Evolutionary conservation across 2,329 filamentous ascomycete genomes (phyloP).

Genomic region (Hirsutella minnesotensis): DNA sequence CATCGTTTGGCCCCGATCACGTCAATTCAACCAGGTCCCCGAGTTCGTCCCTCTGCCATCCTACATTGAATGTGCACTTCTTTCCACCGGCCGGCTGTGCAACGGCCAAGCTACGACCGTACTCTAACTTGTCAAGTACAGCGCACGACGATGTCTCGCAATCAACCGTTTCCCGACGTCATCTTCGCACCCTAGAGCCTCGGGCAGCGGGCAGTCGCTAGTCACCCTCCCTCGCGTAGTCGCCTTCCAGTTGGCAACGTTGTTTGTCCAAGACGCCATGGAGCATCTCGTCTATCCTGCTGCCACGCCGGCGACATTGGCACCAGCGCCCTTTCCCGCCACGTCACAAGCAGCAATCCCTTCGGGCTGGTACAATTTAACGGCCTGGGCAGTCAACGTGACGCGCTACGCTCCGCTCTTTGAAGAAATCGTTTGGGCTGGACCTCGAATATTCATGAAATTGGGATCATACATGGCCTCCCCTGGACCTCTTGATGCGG

Average conservation of each 20-base stretch:
- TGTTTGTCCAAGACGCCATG: not conserved
- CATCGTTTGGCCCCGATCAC: too few relatives aligned
- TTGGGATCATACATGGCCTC: constrained; percentile 51
- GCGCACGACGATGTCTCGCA: not conserved
- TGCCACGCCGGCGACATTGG: not conserved
- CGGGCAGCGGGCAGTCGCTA: not conserved
- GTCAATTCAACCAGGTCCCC: too few relatives aligned
- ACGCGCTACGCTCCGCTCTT: constrained; percentile 51
- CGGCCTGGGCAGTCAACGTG: constrained; percentile 45
- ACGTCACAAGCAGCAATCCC: constrained; percentile 7
- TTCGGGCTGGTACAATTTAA: constrained; percentile 39
- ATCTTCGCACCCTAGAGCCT: not conserved
- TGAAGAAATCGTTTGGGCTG: constrained; percentile 55
- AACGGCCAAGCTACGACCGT: too few relatives aligned
- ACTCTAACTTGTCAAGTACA: not conserved
- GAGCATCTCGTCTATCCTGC: not conserved
- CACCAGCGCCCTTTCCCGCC: constrained; percentile 7
- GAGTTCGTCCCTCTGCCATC: too few relatives aligned
- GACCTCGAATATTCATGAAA: constrained; percentile 59
- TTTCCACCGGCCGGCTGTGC: too few relatives aligned
- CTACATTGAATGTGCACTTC: too few relatives aligned
- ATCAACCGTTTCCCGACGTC: not conserved
- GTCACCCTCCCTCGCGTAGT: not conserved
- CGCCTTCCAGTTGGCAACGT: not conserved
- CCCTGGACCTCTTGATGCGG: constrained; percentile 47